A percentile compares a stretch with the other conserved stretches of the same genome.
phyloP scores from a whole-genome alignment of 805 yeast species.

The Candida coquimbonensis region DNA sequence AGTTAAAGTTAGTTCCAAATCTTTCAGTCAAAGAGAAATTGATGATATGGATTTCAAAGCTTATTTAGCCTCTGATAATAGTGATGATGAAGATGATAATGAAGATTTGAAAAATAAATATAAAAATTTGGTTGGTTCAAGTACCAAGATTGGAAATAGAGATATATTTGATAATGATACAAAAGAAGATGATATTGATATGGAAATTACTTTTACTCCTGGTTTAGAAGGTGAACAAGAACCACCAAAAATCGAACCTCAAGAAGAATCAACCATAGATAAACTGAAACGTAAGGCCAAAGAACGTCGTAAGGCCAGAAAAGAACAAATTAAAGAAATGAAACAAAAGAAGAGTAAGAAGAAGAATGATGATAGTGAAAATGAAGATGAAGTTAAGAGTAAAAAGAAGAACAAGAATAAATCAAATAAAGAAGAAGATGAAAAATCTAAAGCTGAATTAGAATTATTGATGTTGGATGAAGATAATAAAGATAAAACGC shows the following conservation, averaged over 20 bases:
- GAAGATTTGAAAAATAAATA: constrained; percentile 48
- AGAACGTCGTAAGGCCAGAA: constrained; percentile 83
- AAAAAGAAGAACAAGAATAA: not conserved
- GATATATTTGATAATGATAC: constrained; percentile 32
- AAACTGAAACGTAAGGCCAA: constrained; percentile 81
- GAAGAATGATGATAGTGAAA: constrained; percentile 33
- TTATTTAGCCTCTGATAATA: constrained; percentile 76
- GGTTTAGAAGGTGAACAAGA: constrained; percentile 44
- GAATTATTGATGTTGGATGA: constrained; percentile 59
- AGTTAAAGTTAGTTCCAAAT: constrained; percentile 62
- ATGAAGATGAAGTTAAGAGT: constrained; percentile 15
- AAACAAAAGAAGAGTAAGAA: constrained; percentile 45
- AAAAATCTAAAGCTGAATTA: constrained; percentile 55
- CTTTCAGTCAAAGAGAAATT: constrained; percentile 81
- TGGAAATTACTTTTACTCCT: constrained; percentile 95
- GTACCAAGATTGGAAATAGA: constrained; percentile 28
- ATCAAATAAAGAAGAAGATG: constrained; percentile 19
- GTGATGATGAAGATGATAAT: constrained; percentile 39
- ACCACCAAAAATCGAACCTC: constrained; percentile 27
- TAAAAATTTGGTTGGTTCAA: constrained; percentile 45
- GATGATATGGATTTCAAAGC: constrained; percentile 91
- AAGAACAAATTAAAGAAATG: constrained; percentile 65
- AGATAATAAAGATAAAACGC: constrained; percentile 24
- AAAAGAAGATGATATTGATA: constrained; percentile 66
- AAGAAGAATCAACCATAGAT: constrained; percentile 65